Percentiles rank a stretch among this genome's conserved stretches.
Conservation (phyloP, 768 basidiomycete species). For the Tricholoma sp. region DNA sequence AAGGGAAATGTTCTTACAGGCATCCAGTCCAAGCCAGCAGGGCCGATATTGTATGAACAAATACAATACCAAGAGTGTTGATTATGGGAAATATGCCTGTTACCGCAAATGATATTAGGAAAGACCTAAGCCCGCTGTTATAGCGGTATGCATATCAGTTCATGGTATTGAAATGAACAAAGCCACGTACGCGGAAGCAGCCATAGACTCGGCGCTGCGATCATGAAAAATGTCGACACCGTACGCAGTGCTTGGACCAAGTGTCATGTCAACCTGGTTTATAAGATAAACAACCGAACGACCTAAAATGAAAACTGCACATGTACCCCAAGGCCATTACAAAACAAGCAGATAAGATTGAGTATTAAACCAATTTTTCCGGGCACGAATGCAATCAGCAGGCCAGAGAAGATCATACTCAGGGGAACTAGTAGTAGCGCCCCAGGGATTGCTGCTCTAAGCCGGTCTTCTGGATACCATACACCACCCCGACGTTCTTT, state of each 20-base stretch:
- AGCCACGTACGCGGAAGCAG: conserved; percentile 44
- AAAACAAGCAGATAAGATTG: conserved; percentile 51
- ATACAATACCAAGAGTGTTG: conserved; percentile 43
- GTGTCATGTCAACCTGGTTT: conserved; percentile 47
- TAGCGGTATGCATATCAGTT: not conserved
- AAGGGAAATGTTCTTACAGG: conserved; percentile 34
- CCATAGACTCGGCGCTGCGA: conserved; percentile 60
- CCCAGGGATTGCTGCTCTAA: conserved; percentile 46
- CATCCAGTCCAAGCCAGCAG: conserved; percentile 45
- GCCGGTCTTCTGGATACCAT: conserved; percentile 68
- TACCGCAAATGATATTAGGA: conserved; percentile 38
- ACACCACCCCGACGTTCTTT: conserved; percentile 43
- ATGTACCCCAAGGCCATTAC: conserved; percentile 61
- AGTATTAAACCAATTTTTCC: conserved; percentile 45
- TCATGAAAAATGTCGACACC: conserved; percentile 55
- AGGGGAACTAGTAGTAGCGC: conserved; percentile 47
- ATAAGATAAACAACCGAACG: not conserved
- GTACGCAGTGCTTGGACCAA: conserved; percentile 54
- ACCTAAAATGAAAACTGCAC: not conserved
- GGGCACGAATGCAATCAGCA: conserved; percentile 46
- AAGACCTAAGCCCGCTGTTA: conserved; percentile 41
- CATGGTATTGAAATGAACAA: not conserved
- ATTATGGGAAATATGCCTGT: conserved; percentile 51
- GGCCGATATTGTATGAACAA: conserved; percentile 44
- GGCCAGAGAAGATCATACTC: conserved; percentile 42